Conservation (phyloP, 257 asterid genomes). For the Ocimum tenuiflorum region DNA sequence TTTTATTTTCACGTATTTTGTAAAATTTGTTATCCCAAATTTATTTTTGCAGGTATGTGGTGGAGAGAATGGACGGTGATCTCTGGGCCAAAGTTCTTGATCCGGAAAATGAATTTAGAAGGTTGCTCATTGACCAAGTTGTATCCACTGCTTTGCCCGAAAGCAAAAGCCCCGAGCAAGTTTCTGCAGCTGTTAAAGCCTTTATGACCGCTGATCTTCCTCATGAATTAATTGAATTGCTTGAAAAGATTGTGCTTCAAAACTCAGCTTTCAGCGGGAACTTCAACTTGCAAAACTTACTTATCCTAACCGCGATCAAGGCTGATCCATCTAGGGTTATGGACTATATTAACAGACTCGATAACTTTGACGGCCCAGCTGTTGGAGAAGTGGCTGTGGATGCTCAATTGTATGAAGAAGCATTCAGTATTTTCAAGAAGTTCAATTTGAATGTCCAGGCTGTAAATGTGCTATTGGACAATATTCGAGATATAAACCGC, state of each 20-base stretch:
- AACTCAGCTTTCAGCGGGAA: constrained; percentile 98
- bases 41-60: constrained; percentile 67
- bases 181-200: constrained; percentile 98
- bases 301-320: constrained; percentile 89
- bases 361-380: constrained; percentile 98
- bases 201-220: constrained; percentile 99
- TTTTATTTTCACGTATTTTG: constrained; percentile 5
- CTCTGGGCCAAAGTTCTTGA: constrained; percentile 92
- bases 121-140: constrained; percentile 98
- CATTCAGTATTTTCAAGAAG: constrained; percentile 91
- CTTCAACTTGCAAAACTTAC: constrained; percentile 89
- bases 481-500: constrained; percentile 83
- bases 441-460: constrained; percentile 99
- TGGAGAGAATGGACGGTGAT: constrained; percentile 97
- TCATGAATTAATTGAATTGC: constrained; percentile 94
- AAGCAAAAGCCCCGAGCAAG: constrained; percentile 99
- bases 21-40: background rate
- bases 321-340: constrained; percentile 97
- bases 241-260: constrained; percentile 96
- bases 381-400: constrained; percentile 99
- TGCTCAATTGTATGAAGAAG: constrained; percentile 90
- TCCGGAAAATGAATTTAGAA: constrained; percentile 93
- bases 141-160: constrained; percentile 99
- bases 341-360: constrained; percentile 95
- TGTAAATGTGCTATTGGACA: constrained; percentile 81